Evolutionary conservation across 108 stramenopile genomes (phyloP).

Genomic region (Pseudonitzschia multiseries): DNA sequence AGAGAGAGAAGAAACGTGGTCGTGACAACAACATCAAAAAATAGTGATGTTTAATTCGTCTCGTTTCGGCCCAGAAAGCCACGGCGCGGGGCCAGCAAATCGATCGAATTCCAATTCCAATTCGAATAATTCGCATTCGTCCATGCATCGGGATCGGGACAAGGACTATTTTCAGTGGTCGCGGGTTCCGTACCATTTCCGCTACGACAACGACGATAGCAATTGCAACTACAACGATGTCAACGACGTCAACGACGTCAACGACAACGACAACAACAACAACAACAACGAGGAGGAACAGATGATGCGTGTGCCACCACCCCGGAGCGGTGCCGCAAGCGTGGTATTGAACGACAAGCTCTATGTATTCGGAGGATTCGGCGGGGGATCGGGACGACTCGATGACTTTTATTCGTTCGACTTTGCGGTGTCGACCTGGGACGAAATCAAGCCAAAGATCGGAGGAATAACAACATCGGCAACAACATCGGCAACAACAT

Average conservation of each 20-base stretch:
- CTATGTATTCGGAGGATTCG: conserved; percentile 83
- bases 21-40: too few species aligned
- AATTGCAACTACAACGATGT: not conserved
- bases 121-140: too few species aligned
- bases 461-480: too few species aligned
- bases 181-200: not conserved
- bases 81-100: not conserved
- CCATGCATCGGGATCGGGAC: conserved; percentile 1
- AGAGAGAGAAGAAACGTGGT: too few species aligned
- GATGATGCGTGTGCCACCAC: conserved; percentile 53
- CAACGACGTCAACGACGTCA: not conserved
- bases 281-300: not conserved
- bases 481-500: too few species aligned
- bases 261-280: not conserved
- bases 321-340: conserved; percentile 86
- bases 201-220: not conserved
- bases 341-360: conserved; percentile 79
- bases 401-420: conserved; percentile 89
- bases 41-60: too few species aligned
- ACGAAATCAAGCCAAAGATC: conserved; percentile 67
- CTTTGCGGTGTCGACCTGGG: conserved; percentile 67
- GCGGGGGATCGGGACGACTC: conserved; percentile 82
- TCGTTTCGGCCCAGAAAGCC: conserved; percentile 5
- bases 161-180: conserved; percentile 2
- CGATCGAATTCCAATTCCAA: not conserved